These are phyloP conservation scores for Acidiella bohemica DNA, from an alignment of 495 filamentous ascomycete species.

Conservation along the genomic window DNA sequence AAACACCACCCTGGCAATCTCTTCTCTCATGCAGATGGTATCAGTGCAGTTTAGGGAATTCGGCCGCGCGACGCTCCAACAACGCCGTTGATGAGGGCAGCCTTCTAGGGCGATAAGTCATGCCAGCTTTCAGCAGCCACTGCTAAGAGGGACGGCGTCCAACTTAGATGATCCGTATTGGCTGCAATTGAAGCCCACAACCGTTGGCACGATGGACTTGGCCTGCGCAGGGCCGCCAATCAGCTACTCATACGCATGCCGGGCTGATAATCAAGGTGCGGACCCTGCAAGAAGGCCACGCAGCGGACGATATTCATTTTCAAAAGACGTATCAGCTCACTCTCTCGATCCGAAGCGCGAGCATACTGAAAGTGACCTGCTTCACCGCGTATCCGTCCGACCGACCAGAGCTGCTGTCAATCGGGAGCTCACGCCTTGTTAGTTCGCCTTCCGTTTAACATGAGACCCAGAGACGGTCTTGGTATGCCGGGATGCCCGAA, in stretches of 20 bases:
- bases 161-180: conserved; percentile 5
- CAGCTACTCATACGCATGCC: conserved; percentile 1
- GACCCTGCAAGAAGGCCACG: not conserved
- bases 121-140: conserved; percentile 3
- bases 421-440: not conserved
- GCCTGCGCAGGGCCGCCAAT: not conserved
- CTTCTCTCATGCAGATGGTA: conserved; percentile 4
- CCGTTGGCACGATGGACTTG: not conserved
- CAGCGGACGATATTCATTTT: not conserved
- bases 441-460: not conserved
- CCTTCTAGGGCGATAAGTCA: conserved; percentile 2
- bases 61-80: not conserved
- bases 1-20: not conserved
- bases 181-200: not conserved
- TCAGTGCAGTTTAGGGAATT: not conserved
- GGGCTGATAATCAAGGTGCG: conserved; percentile 1
- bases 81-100: conserved; percentile 1
- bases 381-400: conserved; percentile 1
- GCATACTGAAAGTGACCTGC: not conserved
- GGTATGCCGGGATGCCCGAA: not conserved
- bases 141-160: not conserved
- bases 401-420: not conserved
- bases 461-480: conserved; percentile 2
- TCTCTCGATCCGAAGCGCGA: not conserved
- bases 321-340: not conserved